A percentile compares a stretch with the other conserved stretches of the same genome.
Evolutionary conservation across 192 early-diverging fungal genomes (phyloP).

Genomic region (Coemansia sp.): DNA sequence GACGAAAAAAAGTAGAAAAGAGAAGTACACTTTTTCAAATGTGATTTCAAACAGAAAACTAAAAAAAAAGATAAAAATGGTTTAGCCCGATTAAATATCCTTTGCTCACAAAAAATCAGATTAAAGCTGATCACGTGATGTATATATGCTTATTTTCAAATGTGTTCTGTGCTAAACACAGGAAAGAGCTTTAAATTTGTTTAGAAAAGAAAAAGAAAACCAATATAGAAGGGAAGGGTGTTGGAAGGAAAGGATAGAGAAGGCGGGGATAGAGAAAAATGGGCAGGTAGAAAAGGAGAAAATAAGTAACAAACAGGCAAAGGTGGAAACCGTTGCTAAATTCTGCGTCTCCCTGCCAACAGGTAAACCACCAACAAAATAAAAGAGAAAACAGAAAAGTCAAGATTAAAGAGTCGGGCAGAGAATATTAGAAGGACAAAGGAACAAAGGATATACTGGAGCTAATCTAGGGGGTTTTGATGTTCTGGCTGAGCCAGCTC

Average conservation of each 20-base stretch:
- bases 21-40: background rate
- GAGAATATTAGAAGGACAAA: slow-evolving; percentile 9
- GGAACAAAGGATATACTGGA: slow-evolving; percentile 4
- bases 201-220: too few relatives aligned
- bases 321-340: background rate
- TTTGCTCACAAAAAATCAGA: background rate
- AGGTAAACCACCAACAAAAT: background rate
- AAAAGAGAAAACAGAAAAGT: slow-evolving; percentile 3
- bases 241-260: too few relatives aligned
- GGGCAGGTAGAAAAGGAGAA: too few relatives aligned
- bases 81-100: background rate
- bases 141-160: too few relatives aligned
- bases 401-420: slow-evolving; percentile 7
- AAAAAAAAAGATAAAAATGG: background rate
- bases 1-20: background rate
- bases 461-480: slow-evolving; percentile 57
- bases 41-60: background rate
- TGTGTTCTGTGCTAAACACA: too few relatives aligned
- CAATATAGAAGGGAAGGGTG: too few relatives aligned
- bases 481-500: slow-evolving; percentile 85
- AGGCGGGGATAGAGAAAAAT: too few relatives aligned
- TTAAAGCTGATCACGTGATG: background rate
- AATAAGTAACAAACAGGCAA: too few relatives aligned
- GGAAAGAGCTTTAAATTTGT: too few relatives aligned
- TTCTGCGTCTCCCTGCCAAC: background rate